A percentile compares a stretch with the other conserved stretches of the same genome.
These are phyloP conservation scores for Fistulinella cinereoalba DNA, from an alignment of 1,284 basidiomycete genomes.

Conservation along the genomic window DNA sequence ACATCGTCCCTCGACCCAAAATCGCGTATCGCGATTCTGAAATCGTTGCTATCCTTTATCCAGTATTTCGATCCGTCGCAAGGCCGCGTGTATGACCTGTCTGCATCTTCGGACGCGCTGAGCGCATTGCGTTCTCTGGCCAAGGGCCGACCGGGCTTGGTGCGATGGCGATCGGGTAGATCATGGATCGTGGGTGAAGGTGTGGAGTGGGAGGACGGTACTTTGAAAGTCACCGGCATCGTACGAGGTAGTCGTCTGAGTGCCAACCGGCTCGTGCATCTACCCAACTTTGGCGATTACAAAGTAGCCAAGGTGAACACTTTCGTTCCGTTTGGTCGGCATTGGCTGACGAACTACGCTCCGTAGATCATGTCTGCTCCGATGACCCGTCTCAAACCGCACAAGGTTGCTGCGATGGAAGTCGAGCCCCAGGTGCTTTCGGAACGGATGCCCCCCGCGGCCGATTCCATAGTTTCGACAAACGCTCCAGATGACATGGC, in stretches of 20 bases:
- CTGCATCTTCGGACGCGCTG: conserved; percentile 62
- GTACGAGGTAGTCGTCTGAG: conserved; percentile 80
- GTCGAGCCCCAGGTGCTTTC: conserved; percentile 56
- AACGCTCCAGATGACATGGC: conserved; percentile 88
- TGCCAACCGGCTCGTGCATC: conserved; percentile 84
- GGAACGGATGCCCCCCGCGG: conserved; percentile 62
- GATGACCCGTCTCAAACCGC: conserved; percentile 41
- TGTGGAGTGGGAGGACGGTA: conserved; percentile 46
- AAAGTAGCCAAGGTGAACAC: conserved; percentile 72
- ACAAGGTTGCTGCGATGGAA: conserved; percentile 52
- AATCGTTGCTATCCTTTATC: conserved; percentile 89
- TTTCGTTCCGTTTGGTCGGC: neutral
- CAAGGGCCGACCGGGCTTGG: conserved; percentile 74
- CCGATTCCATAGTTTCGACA: conserved; percentile 86
- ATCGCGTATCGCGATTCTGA: conserved; percentile 64
- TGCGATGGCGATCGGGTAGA: conserved; percentile 82
- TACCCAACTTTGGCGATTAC: conserved; percentile 90
- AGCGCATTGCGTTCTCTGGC: conserved; percentile 73
- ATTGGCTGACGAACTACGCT: neutral
- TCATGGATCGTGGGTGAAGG: conserved; percentile 79
- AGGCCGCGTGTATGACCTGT: conserved; percentile 60
- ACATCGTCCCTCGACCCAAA: conserved; percentile 52
- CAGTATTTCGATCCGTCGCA: conserved; percentile 94
- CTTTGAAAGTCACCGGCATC: conserved; percentile 74
- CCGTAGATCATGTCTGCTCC: conserved; percentile 62